These are phyloP conservation scores for Juglanconis sp. DNA, from an alignment of 2,329 filamentous ascomycete species.

Conservation along the genomic window DNA sequence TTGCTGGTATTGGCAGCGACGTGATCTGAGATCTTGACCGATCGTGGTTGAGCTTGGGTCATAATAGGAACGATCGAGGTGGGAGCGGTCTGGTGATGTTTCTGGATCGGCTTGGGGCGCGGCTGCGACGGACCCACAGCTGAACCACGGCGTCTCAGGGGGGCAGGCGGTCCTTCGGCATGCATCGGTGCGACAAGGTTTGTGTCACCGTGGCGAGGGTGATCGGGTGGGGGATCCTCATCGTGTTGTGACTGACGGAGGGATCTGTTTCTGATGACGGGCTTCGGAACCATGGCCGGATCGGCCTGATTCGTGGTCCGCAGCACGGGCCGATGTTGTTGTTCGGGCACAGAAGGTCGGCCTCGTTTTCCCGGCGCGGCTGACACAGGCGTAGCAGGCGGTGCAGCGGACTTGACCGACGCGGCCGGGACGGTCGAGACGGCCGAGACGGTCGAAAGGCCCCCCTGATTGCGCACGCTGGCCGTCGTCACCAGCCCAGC, in stretches of 20 bases:
- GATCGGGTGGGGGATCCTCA: background rate
- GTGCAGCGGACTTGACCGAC: background rate
- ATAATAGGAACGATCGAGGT: conserved; percentile 7
- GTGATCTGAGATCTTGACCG: conserved; percentile 12
- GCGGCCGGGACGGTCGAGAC: too few species aligned
- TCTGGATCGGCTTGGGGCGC: conserved; percentile 3
- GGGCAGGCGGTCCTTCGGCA: background rate
- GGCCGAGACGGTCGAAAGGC: too few species aligned
- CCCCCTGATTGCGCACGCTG: background rate
- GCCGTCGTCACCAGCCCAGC: background rate
- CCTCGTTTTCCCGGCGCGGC: background rate
- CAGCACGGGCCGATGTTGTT: conserved; percentile 17
- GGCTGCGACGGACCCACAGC: conserved; percentile 8
- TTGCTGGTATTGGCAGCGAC: conserved; percentile 16
- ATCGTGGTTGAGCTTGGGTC: conserved; percentile 11
- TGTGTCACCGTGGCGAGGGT: background rate
- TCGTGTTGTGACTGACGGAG: conserved; percentile 1
- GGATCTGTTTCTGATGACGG: conserved; percentile 8
- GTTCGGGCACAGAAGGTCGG: background rate
- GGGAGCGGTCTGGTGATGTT: background rate
- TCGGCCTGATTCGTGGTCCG: conserved; percentile 15
- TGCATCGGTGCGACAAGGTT: conserved; percentile 6
- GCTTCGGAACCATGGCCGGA: conserved; percentile 4
- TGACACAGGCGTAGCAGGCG: conserved; percentile 1
- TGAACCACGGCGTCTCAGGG: conserved; percentile 7